Evolutionary conservation across 305 asterid genomes (phyloP).

Genomic region (Solanum hybrid): DNA sequence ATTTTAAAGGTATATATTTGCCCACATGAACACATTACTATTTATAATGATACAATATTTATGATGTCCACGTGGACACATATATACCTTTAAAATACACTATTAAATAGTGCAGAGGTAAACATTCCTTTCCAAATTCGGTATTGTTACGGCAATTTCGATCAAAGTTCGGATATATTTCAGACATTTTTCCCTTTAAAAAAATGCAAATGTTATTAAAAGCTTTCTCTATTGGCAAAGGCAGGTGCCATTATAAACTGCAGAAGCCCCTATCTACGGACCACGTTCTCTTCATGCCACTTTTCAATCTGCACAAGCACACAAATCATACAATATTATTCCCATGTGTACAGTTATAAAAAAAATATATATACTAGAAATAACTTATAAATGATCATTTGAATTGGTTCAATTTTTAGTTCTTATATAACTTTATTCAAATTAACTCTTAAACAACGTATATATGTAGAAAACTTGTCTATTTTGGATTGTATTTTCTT

Average conservation of each 20-base stretch:
- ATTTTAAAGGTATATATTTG: too few species aligned
- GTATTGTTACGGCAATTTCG: too few species aligned
- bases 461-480: not conserved
- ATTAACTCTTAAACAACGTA: not conserved
- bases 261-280: not conserved
- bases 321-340: not conserved
- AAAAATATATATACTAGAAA: not conserved
- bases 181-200: too few species aligned
- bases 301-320: constrained; percentile 3
- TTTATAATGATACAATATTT: too few species aligned
- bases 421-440: not conserved
- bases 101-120: too few species aligned
- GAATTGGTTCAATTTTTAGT: not conserved
- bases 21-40: too few species aligned
- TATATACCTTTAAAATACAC: too few species aligned
- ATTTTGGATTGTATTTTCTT: not conserved
- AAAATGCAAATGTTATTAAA: not conserved
- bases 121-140: too few species aligned
- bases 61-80: too few species aligned
- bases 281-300: constrained; percentile 18
- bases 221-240: not conserved
- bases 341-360: not conserved
- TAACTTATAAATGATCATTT: not conserved
- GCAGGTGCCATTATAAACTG: not conserved
- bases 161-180: too few species aligned